Evolutionary conservation across 164 flowering plant species (phyloP).

Genomic region (Magnolia sinica): DNA sequence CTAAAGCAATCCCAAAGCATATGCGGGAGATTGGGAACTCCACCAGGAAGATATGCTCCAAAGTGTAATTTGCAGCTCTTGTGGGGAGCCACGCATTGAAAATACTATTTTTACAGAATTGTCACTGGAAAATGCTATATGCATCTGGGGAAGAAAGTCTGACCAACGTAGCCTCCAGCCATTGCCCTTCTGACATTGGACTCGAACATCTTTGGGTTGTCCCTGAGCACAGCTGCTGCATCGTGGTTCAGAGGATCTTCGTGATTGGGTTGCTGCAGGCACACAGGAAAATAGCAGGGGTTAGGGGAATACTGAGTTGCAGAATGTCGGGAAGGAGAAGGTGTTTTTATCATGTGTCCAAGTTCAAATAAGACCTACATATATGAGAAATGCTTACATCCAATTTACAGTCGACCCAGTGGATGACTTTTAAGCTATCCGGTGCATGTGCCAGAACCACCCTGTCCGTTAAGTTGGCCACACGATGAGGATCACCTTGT

Average conservation of each 20-base stretch:
- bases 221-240: constrained; percentile 73
- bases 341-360: no score
- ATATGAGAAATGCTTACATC: no score
- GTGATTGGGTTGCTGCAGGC: constrained; percentile 56
- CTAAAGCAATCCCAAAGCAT: background rate
- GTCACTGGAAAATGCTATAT: constrained; percentile 22
- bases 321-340: no score
- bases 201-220: constrained; percentile 64
- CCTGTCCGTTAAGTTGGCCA: no score
- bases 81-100: background rate
- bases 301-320: no score
- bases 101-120: background rate
- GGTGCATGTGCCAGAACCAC: no score
- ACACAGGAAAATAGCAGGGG: background rate
- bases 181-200: constrained; percentile 71
- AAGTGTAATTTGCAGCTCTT: constrained; percentile 17
- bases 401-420: no score
- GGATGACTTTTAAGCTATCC: no score
- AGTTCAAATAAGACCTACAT: no score
- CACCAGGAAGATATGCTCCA: background rate
- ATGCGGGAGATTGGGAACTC: background rate
- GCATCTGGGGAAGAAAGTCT: constrained; percentile 52
- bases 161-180: constrained; percentile 72
- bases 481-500: no score
- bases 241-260: constrained; percentile 83